These are phyloP conservation scores for Blastocystis sp. DNA, from an alignment of 352 stramenopile species.

Conservation along the genomic window DNA sequence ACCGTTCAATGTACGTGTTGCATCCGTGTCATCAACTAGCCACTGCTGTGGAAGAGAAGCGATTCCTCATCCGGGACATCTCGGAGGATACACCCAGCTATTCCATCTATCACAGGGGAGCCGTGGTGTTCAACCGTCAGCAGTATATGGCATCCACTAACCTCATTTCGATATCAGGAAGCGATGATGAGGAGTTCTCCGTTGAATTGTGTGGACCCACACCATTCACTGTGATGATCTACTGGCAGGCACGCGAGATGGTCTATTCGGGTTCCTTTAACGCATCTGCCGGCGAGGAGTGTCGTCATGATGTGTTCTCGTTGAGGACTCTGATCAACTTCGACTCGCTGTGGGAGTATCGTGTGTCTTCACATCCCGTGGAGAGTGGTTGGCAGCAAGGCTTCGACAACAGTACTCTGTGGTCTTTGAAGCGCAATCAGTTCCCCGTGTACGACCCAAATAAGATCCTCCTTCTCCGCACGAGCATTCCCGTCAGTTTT, in stretches of 20 bases:
- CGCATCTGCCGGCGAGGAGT: neutral
- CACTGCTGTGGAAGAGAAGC: no score
- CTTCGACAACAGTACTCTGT: neutral
- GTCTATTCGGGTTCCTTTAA: neutral
- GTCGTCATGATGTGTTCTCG: neutral
- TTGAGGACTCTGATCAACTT: neutral
- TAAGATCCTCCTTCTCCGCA: neutral
- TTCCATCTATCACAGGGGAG: neutral
- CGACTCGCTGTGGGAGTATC: slow-evolving; percentile 11
- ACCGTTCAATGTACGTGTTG: neutral
- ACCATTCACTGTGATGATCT: neutral
- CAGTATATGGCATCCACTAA: neutral
- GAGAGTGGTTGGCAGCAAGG: neutral
- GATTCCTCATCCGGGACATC: no score
- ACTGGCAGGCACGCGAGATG: neutral
- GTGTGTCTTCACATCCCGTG: neutral
- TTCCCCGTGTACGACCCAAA: neutral
- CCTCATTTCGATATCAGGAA: no score
- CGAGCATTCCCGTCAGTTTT: neutral
- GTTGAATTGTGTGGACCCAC: no score
- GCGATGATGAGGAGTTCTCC: no score
- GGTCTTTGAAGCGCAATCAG: neutral
- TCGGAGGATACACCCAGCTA: no score
- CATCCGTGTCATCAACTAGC: no score
- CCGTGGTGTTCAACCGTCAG: neutral